A percentile compares a stretch with the other conserved stretches of the same genome.
Conservation (phyloP, 148 eudicot genomes). For the Mesembryanthemum crystallinum region DNA sequence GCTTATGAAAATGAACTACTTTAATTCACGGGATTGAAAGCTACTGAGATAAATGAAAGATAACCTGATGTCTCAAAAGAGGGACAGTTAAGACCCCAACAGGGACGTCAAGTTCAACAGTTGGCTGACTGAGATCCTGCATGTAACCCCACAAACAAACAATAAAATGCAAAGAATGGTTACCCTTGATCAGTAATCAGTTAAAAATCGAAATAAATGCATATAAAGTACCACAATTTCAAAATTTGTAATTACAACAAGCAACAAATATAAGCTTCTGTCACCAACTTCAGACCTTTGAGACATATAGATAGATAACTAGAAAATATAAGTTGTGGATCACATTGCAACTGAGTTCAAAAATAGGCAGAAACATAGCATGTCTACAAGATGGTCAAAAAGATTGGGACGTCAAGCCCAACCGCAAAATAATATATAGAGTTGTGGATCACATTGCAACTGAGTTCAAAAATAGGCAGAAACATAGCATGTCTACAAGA, state of each 20-base stretch:
- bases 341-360: background rate
- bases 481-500: background rate
- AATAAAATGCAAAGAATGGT: conserved; percentile 5
- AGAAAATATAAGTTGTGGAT: background rate
- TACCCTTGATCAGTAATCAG: background rate
- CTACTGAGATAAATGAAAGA: conserved; percentile 4
- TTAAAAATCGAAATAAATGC: background rate
- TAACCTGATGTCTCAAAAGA: conserved; percentile 91
- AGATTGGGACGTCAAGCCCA: too few relatives aligned
- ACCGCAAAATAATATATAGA: background rate
- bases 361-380: background rate
- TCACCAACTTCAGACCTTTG: background rate
- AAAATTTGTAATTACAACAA: background rate
- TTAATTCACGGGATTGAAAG: too few relatives aligned
- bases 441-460: background rate
- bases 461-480: background rate
- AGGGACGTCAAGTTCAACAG: conserved; percentile 60
- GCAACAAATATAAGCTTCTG: background rate
- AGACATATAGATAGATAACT: background rate
- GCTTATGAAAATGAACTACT: too few relatives aligned
- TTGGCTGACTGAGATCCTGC: conserved; percentile 85
- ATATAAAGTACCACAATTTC: background rate
- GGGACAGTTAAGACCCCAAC: conserved; percentile 67
- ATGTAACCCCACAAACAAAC: conserved; percentile 20
- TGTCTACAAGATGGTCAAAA: too few relatives aligned